These are phyloP conservation scores for Rugosomyces carneus DNA, from an alignment of 1,284 basidiomycete species.

Conservation along the genomic window DNA sequence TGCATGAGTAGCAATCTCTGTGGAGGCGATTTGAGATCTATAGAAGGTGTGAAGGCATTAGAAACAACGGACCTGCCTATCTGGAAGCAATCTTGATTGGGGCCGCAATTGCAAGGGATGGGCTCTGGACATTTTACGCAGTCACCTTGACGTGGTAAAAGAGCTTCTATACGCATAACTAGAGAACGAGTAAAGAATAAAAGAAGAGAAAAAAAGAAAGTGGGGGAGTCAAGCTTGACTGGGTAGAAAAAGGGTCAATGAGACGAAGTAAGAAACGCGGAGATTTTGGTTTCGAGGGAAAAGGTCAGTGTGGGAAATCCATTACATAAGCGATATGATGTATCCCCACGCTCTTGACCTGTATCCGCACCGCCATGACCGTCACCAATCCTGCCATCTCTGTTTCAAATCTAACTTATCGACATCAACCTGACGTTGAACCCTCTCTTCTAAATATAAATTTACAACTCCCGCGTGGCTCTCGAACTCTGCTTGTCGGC, in stretches of 20 bases:
- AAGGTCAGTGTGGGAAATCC: constrained; percentile 13
- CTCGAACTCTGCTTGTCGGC: constrained; percentile 79
- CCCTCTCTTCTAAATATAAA: constrained; percentile 63
- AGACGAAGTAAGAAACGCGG: constrained; percentile 4
- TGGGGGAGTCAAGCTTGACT: constrained; percentile 13
- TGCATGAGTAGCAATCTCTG: constrained; percentile 56
- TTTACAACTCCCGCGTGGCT: constrained; percentile 64
- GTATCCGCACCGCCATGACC: constrained; percentile 14
- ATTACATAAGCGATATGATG: constrained; percentile 10
- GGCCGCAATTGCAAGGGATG: constrained; percentile 48
- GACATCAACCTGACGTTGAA: constrained; percentile 37
- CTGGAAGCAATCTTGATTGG: constrained; percentile 50
- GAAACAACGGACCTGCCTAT: constrained; percentile 44
- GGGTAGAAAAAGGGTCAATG: constrained; percentile 14
- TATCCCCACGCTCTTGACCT: neutral
- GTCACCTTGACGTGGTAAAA: constrained; percentile 33
- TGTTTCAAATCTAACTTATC: constrained; percentile 57
- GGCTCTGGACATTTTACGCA: constrained; percentile 40
- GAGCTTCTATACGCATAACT: constrained; percentile 45
- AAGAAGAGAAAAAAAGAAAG: constrained; percentile 28
- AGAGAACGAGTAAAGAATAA: constrained; percentile 13
- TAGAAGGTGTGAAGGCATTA: constrained; percentile 8
- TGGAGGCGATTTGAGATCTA: neutral
- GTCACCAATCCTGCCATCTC: constrained; percentile 36
- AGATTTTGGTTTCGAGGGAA: constrained; percentile 12